phyloP scores from a whole-genome alignment of 1,284 basidiomycete genomes.

The Hypsizygus ulmarius region DNA sequence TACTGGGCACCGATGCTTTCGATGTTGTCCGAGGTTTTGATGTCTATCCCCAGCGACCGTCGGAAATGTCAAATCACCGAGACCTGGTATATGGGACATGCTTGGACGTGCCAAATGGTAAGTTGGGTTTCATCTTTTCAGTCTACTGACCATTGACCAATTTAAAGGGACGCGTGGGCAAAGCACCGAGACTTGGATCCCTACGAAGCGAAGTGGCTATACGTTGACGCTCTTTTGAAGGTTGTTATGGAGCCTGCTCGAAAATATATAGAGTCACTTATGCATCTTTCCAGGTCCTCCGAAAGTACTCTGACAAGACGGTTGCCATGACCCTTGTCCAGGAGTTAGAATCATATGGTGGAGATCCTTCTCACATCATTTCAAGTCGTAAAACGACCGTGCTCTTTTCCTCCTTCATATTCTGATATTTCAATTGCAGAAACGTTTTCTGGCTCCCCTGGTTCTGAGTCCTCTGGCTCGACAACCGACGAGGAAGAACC shows the following conservation, averaged over 20 bases:
- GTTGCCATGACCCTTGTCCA: conserved; percentile 72
- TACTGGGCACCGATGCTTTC: conserved; percentile 6
- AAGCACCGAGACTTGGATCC: conserved; percentile 82
- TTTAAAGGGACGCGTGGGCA: conserved; percentile 87
- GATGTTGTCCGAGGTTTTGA: conserved; percentile 14
- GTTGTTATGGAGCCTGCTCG: conserved; percentile 37
- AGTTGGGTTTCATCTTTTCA: conserved; percentile 17
- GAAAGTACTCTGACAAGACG: conserved; percentile 82
- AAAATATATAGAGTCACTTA: neutral
- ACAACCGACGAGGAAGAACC: conserved; percentile 44
- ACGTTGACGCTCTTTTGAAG: conserved; percentile 86
- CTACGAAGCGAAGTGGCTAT: conserved; percentile 85
- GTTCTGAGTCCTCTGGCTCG: conserved; percentile 62
- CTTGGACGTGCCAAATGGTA: conserved; percentile 94
- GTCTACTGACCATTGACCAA: conserved; percentile 23
- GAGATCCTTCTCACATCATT: conserved; percentile 66
- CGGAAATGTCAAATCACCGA: conserved; percentile 76
- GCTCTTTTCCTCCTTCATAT: conserved; percentile 6
- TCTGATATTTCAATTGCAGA: conserved; percentile 31
- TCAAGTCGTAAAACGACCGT: conserved; percentile 56
- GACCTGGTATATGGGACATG: conserved; percentile 92
- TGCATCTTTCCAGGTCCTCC: conserved; percentile 56
- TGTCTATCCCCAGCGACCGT: conserved; percentile 65
- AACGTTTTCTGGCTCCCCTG: conserved; percentile 44
- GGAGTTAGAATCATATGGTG: conserved; percentile 81